A percentile compares a stretch with the other conserved stretches of the same genome.
These are phyloP conservation scores for Blastomyces gilchristii DNA, from an alignment of 2,329 filamentous ascomycete genomes.

Conservation along the genomic window DNA sequence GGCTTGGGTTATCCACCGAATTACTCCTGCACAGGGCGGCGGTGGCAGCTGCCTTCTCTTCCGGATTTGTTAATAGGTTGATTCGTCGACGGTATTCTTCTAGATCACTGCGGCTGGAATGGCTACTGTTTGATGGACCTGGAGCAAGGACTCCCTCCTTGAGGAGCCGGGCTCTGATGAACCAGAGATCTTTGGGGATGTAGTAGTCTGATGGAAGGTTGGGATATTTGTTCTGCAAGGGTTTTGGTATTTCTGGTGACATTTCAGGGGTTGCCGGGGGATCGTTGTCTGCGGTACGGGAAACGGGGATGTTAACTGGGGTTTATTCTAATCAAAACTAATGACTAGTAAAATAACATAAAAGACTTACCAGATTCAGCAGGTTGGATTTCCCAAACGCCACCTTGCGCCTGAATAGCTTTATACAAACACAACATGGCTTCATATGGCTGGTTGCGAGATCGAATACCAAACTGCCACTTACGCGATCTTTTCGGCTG, in stretches of 20 bases:
- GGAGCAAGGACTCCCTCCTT: slow-evolving; percentile 63
- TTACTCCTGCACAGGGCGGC: slow-evolving; percentile 13
- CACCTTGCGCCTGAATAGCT: slow-evolving; percentile 75
- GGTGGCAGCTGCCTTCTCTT: slow-evolving; percentile 24
- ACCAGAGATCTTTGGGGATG: slow-evolving; percentile 89
- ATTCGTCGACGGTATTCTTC: slow-evolving; percentile 34
- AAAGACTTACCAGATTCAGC: slow-evolving; percentile 28
- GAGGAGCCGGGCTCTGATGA: slow-evolving; percentile 79
- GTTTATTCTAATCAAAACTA: background rate
- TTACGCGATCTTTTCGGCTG: slow-evolving; percentile 60
- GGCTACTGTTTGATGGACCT: slow-evolving; percentile 29
- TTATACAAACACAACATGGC: slow-evolving; percentile 93
- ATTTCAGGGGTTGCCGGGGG: slow-evolving; percentile 29
- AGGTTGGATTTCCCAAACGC: slow-evolving; percentile 63
- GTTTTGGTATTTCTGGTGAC: slow-evolving; percentile 27
- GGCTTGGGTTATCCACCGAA: slow-evolving; percentile 23
- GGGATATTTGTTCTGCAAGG: slow-evolving; percentile 36
- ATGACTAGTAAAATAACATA: background rate
- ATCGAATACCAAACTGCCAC: slow-evolving; percentile 97
- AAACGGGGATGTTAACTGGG: slow-evolving; percentile 3
- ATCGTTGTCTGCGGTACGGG: slow-evolving; percentile 22
- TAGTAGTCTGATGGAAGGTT: slow-evolving; percentile 53
- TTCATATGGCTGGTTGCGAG: slow-evolving; percentile 85
- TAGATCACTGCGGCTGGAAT: slow-evolving; percentile 33
- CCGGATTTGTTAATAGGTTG: slow-evolving; percentile 25